Percentiles rank a stretch among this genome's conserved stretches.
phyloP scores from a whole-genome alignment of 2,329 filamentous ascomycete genomes.

The Colletotrichum chlorophyti region DNA sequence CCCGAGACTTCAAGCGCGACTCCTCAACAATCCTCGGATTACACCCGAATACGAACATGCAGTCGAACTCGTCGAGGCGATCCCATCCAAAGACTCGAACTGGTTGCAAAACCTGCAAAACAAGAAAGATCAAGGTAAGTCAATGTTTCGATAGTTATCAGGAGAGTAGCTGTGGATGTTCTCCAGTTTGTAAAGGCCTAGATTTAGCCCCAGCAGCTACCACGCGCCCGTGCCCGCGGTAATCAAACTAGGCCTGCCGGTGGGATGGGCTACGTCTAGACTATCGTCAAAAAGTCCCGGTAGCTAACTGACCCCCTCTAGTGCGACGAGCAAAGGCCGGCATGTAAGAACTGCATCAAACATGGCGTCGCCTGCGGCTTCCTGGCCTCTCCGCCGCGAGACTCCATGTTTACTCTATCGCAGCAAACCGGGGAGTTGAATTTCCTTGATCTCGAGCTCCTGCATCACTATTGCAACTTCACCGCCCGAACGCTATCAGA shows the following conservation, averaged over 20 bases:
- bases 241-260: background rate
- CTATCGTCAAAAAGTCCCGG: background rate
- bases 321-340: slow-evolving; percentile 48
- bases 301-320: slow-evolving; percentile 27
- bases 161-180: background rate
- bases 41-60: slow-evolving; percentile 22
- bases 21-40: background rate
- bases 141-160: background rate
- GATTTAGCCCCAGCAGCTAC: too few relatives aligned
- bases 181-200: too few relatives aligned
- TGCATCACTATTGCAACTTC: slow-evolving; percentile 58
- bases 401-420: slow-evolving; percentile 17
- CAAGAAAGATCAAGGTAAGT: slow-evolving; percentile 48
- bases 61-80: slow-evolving; percentile 24
- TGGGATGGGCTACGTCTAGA: background rate
- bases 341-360: slow-evolving; percentile 47
- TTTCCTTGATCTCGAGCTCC: slow-evolving; percentile 55
- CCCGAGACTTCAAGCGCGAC: background rate
- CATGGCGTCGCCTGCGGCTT: slow-evolving; percentile 48
- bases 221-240: background rate
- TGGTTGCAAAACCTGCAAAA: slow-evolving; percentile 46
- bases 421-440: slow-evolving; percentile 36
- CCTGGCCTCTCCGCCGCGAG: slow-evolving; percentile 21
- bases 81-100: slow-evolving; percentile 42
- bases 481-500: slow-evolving; percentile 55